These are phyloP conservation scores for Trichomonascaceae sp. DNA, from an alignment of 1,139 yeast species.

Conservation along the genomic window DNA sequence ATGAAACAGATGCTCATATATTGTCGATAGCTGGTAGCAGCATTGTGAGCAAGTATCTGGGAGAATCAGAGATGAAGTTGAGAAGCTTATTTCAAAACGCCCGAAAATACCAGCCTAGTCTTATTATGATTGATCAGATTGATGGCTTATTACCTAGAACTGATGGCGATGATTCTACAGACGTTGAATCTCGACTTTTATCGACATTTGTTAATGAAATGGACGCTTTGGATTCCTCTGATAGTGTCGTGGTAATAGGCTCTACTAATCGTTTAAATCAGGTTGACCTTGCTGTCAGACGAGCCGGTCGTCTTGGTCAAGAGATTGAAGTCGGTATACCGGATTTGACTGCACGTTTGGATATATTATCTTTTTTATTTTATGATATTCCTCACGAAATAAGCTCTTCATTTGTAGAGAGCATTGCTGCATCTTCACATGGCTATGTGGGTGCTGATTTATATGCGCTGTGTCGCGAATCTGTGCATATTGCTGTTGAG, in stretches of 20 bases:
- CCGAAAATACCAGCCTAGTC: slow-evolving; percentile 89
- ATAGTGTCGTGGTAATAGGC: slow-evolving; percentile 69
- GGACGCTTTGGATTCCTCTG: slow-evolving; percentile 78
- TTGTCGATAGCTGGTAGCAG: slow-evolving; percentile 86
- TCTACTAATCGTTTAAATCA: slow-evolving; percentile 79
- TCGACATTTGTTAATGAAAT: slow-evolving; percentile 81
- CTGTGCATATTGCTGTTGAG: slow-evolving; percentile 77
- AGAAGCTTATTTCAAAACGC: slow-evolving; percentile 93
- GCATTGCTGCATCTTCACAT: slow-evolving; percentile 73
- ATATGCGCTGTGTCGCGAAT: slow-evolving; percentile 78
- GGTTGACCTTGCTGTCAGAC: slow-evolving; percentile 78
- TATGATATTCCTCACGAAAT: slow-evolving; percentile 59
- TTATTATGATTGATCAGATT: slow-evolving; percentile 93
- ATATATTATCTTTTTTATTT: slow-evolving; percentile 64
- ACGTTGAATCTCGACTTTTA: slow-evolving; percentile 68
- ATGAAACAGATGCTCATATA: slow-evolving; percentile 66
- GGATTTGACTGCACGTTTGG: slow-evolving; percentile 90
- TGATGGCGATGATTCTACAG: slow-evolving; percentile 73
- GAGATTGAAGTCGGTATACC: slow-evolving; percentile 98
- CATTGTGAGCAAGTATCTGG: slow-evolving; percentile 96
- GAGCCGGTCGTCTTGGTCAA: slow-evolving; percentile 92
- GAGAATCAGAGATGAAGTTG: slow-evolving; percentile 95
- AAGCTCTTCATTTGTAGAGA: slow-evolving; percentile 45
- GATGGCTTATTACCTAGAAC: slow-evolving; percentile 87
- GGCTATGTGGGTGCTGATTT: slow-evolving; percentile 98